Base-by-base conservation (phyloP, 768 basidiomycete species). In the Pulveroboletus frians region DNA sequence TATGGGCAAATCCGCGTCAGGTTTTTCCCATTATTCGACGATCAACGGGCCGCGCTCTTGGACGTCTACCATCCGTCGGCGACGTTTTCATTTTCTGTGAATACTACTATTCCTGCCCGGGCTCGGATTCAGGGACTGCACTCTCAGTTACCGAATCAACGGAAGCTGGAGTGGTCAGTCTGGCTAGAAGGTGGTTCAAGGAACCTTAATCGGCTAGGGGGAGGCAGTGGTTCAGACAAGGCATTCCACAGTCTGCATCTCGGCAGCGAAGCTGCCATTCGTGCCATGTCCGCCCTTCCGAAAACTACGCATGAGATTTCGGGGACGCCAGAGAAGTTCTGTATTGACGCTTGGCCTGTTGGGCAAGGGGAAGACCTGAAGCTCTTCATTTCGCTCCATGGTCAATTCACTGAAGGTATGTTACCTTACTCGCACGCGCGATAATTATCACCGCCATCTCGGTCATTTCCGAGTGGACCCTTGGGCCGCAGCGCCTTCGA, bases 21-120 rank as follows among this genome's bases (percentile, higher is more conserved):
- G 42, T 96, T 86, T 69, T 93, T 97, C 71, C 80, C 84, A 9
- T 65, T 81, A 2, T 94, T 89, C 66, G 96, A 99, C 65, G 76
- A 71, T 17, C 80, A 88, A 54, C 83, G 95, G 15, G 68, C 76
- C 0, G 69, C 74, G 0, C 76, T 97, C 6, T 60, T 79, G 14
- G 74, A 84, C 39, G 90, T 78, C 17, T 99, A 98, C 64, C 80
- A 88, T 51, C 81, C 88, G 1, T 71, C 78, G 10, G 88, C 94
- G n/a, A 94, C 92, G 8, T 93, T 97, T 65, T 96, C 93, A 1
- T 88, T 85, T 64, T 87, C 85, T 17, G 80, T 81, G 58, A 94
- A 93, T 64, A 94, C 93, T 1, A 64, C 79, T 6, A 87, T 94
- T 52, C 90, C 90, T 4, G 65, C 76, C 7, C 85, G 93, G 14